A percentile compares a stretch with the other conserved stretches of the same genome.
Conservation (phyloP, 2,329 filamentous ascomycete species). For the Pseudogymnoascus sp. region DNA sequence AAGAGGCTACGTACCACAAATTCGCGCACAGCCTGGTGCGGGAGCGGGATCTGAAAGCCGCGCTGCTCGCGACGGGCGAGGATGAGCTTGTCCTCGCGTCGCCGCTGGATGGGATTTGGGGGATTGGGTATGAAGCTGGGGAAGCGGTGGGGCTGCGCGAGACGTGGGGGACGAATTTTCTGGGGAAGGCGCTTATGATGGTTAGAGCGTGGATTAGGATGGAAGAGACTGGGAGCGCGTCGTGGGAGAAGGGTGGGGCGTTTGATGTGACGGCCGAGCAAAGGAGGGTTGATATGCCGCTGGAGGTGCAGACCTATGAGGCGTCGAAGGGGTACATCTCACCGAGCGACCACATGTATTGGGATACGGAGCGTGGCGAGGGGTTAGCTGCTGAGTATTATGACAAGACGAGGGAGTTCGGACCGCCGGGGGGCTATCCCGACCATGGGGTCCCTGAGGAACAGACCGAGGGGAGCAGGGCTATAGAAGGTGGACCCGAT, state of each 20-base stretch:
- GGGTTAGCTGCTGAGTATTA: background rate
- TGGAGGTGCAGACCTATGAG: background rate
- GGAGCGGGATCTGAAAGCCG: slow-evolving; percentile 38
- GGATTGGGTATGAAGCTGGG: slow-evolving; percentile 52
- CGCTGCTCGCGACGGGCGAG: slow-evolving; percentile 53
- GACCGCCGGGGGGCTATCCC: background rate
- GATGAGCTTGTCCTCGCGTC: slow-evolving; percentile 57
- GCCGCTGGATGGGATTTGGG: slow-evolving; percentile 59
- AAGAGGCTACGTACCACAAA: slow-evolving; percentile 52
- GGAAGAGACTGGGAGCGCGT: slow-evolving; percentile 28
- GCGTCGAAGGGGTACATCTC: background rate
- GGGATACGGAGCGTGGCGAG: background rate
- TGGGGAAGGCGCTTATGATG: slow-evolving; percentile 57
- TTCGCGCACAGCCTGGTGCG: slow-evolving; percentile 40
- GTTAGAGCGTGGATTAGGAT: slow-evolving; percentile 48
- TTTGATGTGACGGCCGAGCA: background rate
- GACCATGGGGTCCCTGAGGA: background rate
- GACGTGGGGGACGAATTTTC: slow-evolving; percentile 58
- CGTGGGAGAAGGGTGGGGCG: slow-evolving; percentile 7
- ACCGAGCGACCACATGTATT: slow-evolving; percentile 1
- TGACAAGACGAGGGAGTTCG: background rate
- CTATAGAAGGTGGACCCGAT: background rate
- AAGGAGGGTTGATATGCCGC: slow-evolving; percentile 12
- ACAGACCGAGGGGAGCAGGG: background rate
- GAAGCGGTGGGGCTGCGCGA: slow-evolving; percentile 43